phyloP scores from a whole-genome alignment of 495 filamentous ascomycete species.

The Aspergillus egyptiacus region DNA sequence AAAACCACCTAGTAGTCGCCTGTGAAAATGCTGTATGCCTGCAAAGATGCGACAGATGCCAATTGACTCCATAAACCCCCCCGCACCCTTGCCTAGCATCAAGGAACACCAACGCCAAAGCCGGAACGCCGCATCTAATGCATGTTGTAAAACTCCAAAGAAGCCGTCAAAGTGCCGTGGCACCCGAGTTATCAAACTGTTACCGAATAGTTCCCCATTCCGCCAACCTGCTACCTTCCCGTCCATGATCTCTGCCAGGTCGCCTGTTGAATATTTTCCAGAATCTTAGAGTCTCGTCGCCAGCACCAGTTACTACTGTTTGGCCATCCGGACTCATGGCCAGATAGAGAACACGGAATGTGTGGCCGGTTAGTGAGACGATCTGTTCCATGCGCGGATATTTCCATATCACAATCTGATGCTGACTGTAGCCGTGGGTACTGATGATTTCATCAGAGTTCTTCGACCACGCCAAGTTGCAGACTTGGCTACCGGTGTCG shows the following conservation, averaged over 20 bases:
- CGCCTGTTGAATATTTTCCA: constrained; percentile 88
- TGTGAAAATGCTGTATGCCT: constrained; percentile 23
- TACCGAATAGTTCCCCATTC: constrained; percentile 70
- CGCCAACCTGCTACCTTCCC: constrained; percentile 51
- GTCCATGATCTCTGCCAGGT: constrained; percentile 46
- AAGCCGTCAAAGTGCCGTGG: constrained; percentile 8
- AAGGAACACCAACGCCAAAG: constrained; percentile 22
- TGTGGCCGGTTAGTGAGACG: constrained; percentile 89
- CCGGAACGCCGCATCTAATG: constrained; percentile 39
- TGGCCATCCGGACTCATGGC: constrained; percentile 96
- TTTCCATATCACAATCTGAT: constrained; percentile 98
- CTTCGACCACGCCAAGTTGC: constrained; percentile 91
- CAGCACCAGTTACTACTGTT: constrained; percentile 90
- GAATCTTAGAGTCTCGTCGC: constrained; percentile 92
- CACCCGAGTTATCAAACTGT: constrained; percentile 16
- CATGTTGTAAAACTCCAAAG: constrained; percentile 21
- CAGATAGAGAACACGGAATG: constrained; percentile 90
- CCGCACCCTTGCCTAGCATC: constrained; percentile 23
- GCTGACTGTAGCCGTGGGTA: constrained; percentile 96
- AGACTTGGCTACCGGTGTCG: constrained; percentile 94
- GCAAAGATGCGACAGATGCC: constrained; percentile 34
- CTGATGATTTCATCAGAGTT: constrained; percentile 96
- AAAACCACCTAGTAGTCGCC: constrained; percentile 15
- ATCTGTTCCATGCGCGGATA: constrained; percentile 97
- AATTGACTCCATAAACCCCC: constrained; percentile 24